Evolutionary conservation across 2,329 filamentous ascomycete genomes (phyloP).

Genomic region (Lasiodiplodia citricola): DNA sequence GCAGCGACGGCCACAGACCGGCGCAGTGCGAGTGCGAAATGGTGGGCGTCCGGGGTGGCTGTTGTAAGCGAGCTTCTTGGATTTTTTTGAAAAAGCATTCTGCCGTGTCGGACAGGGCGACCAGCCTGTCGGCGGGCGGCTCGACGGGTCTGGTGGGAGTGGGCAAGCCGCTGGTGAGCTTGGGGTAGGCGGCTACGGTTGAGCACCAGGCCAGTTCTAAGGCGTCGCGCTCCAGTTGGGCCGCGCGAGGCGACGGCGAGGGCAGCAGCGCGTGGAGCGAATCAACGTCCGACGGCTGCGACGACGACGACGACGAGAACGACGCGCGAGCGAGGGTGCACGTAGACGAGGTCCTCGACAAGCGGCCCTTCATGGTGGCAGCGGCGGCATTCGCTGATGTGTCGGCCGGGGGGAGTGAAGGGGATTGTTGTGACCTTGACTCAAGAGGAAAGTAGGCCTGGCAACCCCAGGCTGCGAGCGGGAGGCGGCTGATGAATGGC

Average conservation of each 20-base stretch:
- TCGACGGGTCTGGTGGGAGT: background rate
- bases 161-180: constrained; percentile 5
- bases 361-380: constrained; percentile 5
- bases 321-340: background rate
- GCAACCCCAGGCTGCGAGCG: constrained; percentile 8
- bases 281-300: background rate
- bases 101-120: constrained; percentile 1
- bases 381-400: background rate
- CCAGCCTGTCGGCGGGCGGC: background rate
- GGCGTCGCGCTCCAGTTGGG: background rate
- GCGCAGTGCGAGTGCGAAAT: background rate
- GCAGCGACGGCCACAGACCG: constrained; percentile 11
- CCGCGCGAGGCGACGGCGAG: background rate
- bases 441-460: constrained; percentile 16
- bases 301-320: background rate
- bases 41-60: background rate
- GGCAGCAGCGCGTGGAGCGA: background rate
- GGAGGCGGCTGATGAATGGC: constrained; percentile 5
- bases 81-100: background rate
- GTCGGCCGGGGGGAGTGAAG: background rate
- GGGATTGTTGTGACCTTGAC: background rate
- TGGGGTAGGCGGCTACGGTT: constrained; percentile 15
- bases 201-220: constrained; percentile 11
- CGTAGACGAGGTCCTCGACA: constrained; percentile 12
- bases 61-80: background rate